Evolutionary conservation across 768 basidiomycete genomes (phyloP).

Genomic region (Amanita molliuscula): DNA sequence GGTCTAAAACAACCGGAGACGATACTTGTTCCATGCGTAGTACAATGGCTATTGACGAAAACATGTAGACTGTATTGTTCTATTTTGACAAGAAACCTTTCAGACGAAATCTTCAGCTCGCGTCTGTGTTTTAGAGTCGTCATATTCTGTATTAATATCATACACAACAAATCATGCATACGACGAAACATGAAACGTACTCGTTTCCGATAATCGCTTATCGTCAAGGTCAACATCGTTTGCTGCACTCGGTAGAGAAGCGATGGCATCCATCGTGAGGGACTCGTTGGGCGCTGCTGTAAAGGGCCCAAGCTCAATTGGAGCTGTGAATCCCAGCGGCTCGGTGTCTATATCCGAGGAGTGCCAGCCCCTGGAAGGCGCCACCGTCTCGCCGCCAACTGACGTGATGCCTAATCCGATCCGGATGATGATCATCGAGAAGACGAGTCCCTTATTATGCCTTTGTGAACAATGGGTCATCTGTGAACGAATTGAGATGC

Average conservation of each 20-base stretch:
- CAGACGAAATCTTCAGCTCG: background rate
- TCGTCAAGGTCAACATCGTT: background rate
- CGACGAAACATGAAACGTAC: background rate
- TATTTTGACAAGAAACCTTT: background rate
- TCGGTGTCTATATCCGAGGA: background rate
- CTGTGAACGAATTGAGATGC: background rate
- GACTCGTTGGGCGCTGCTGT: background rate
- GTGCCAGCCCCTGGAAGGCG: background rate
- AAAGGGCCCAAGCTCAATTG: background rate
- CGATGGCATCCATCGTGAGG: background rate
- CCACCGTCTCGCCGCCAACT: background rate
- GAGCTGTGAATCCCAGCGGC: background rate
- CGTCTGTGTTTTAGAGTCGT: background rate
- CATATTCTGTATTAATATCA: background rate
- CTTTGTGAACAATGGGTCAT: background rate
- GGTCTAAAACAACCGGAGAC: background rate
- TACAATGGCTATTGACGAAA: background rate
- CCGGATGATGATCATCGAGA: conserved; percentile 30
- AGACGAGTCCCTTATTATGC: conserved; percentile 18
- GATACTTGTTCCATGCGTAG: background rate
- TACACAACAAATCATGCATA: background rate
- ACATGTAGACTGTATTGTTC: background rate
- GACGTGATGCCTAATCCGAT: conserved; percentile 24
- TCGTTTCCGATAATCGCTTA: background rate
- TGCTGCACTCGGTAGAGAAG: background rate